Conservation (phyloP, 2,329 filamentous ascomycete species). For the Blastomyces gilchristii region DNA sequence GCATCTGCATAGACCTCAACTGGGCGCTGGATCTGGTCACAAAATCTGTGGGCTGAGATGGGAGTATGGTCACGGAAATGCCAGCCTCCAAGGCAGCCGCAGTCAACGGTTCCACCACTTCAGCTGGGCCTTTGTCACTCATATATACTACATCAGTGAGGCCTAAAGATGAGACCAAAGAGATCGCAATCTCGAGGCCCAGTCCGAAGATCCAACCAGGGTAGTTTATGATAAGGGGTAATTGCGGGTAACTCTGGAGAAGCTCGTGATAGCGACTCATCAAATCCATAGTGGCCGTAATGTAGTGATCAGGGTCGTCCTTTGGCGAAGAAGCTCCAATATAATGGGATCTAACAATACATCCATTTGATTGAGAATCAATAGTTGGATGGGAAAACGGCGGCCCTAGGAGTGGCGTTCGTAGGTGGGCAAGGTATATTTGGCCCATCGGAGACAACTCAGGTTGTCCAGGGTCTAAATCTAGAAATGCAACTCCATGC, state of each 20-base stretch:
- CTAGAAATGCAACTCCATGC: constrained; percentile 44
- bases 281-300: constrained; percentile 43
- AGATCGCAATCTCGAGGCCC: constrained; percentile 40
- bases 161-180: constrained; percentile 37
- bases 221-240: constrained; percentile 48
- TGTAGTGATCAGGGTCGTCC: constrained; percentile 49
- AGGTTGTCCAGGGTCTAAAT: constrained; percentile 50
- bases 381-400: constrained; percentile 44
- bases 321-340: constrained; percentile 45
- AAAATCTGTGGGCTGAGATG: constrained; percentile 37
- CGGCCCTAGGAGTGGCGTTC: constrained; percentile 44
- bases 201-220: constrained; percentile 47
- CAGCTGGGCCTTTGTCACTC: constrained; percentile 38
- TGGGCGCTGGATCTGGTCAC: constrained; percentile 42
- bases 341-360: constrained; percentile 42
- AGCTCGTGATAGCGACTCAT: constrained; percentile 39
- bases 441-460: constrained; percentile 51
- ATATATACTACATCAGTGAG: constrained; percentile 46
- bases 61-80: constrained; percentile 37
- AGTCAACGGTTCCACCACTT: constrained; percentile 35
- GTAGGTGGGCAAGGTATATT: constrained; percentile 46
- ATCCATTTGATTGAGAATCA: constrained; percentile 26
- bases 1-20: constrained; percentile 48
- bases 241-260: constrained; percentile 31
- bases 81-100: constrained; percentile 27